Base-by-base conservation (phyloP, 1,284 basidiomycete genomes). In the Moesziomyces antarcticus region DNA sequence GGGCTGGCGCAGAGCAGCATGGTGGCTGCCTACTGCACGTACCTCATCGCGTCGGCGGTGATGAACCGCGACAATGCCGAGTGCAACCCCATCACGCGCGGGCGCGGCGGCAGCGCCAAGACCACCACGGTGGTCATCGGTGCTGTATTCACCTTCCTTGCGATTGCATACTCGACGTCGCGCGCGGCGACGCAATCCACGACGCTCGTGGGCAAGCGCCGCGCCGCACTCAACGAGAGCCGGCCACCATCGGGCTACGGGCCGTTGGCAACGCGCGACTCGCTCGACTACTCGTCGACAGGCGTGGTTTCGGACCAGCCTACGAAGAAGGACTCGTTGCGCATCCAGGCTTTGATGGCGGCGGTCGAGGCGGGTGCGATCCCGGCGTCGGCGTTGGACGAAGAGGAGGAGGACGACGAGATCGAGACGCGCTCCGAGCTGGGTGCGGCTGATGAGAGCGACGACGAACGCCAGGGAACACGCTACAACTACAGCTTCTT, bases 401-500 rank as follows among this genome's bases (percentile, higher is more conserved):
- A 97, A 66, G 85, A 85, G 42, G 88, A 90, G 20, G 90, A 91
- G 14, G 90, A 91, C 1, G 91, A 92, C 3, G 91, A 93, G 4
- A 92, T 93, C 55, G 71, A 66, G 27, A 53, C 60, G 14, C 43
- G 18, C 90, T 91, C 4, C 89, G 66, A 69, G 18, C 52, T 91
- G 22, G 61, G 85, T 25, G 84, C 89, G 27, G 90, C 90, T 2
- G 92, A 95, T 68, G 88, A 90, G 40, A 87, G 90, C 55, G 96
- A 99, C 83, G 97, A 99, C 79, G 96, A 99, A 86, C 89, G 92
- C 33, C 89, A 91, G 47, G 95, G 94, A n/a, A 97, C 94, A n/a
- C 91, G 93, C 72, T 99, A 99, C 86, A 97, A 97, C 80, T 98
- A 99, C 84, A 90, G 93, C 18, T 98, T 94, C 92, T 99, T 99